phyloP scores from a whole-genome alignment of 345 rosid genomes.

The Camelina neglecta region DNA sequence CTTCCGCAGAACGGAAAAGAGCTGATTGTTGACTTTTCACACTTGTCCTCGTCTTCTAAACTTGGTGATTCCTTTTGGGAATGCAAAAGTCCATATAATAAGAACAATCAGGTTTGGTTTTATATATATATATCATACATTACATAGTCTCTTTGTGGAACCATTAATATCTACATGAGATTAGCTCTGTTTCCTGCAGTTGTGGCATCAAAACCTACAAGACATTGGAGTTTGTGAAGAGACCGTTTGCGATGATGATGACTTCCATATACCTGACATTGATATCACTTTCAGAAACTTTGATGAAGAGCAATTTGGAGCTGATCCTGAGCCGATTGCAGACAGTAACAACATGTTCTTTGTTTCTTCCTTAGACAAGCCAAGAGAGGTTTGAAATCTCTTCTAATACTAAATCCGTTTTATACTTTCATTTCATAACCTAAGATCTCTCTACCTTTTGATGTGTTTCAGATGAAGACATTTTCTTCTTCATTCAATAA shows the following conservation, averaged over 20 bases:
- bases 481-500: conserved; percentile 37
- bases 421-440: conserved; percentile 1
- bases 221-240: conserved; percentile 91
- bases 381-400: conserved; percentile 37
- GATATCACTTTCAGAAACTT: conserved; percentile 73
- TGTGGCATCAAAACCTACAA: conserved; percentile 84
- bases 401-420: not conserved
- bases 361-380: conserved; percentile 27
- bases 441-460: conserved; percentile 13
- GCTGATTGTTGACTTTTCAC: conserved; percentile 51
- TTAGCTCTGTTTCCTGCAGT: conserved; percentile 47
- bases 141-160: conserved; percentile 49
- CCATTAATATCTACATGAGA: conserved; percentile 14
- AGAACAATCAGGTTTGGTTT: conserved; percentile 38
- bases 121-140: not conserved
- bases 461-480: conserved; percentile 35
- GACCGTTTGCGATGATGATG: conserved; percentile 53
- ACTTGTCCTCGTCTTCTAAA: conserved; percentile 53
- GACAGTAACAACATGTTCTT: conserved; percentile 41
- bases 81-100: conserved; percentile 54
- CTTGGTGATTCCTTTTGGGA: conserved; percentile 69
- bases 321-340: conserved; percentile 53
- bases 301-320: conserved; percentile 85
- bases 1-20: conserved; percentile 47
- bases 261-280: conserved; percentile 78